A percentile compares a stretch with the other conserved stretches of the same genome.
These are phyloP conservation scores for Phytopythium oedochilum DNA, from an alignment of 352 stramenopile genomes.

Conservation along the genomic window DNA sequence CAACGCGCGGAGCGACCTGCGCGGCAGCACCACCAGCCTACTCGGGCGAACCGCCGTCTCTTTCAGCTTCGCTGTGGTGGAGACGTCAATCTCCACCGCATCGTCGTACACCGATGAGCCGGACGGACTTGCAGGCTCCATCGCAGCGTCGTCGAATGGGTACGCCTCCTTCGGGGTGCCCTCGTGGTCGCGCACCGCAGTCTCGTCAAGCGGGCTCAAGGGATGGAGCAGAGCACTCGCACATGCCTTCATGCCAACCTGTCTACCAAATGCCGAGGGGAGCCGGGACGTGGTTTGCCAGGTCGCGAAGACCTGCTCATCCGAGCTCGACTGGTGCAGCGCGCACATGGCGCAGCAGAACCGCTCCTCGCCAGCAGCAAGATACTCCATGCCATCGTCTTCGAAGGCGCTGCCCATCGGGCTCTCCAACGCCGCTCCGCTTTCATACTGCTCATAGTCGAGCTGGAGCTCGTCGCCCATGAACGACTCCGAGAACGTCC, in stretches of 20 bases:
- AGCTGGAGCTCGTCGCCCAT: conserved; percentile 7
- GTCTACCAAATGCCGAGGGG: conserved; percentile 8
- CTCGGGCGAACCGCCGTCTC: not conserved
- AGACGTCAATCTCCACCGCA: not conserved
- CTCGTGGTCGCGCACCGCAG: conserved; percentile 18
- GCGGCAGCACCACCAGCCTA: not conserved
- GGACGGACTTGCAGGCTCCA: not conserved
- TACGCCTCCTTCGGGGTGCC: conserved; percentile 25
- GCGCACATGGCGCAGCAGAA: conserved; percentile 41
- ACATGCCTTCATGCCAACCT: too few species aligned
- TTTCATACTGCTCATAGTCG: not conserved
- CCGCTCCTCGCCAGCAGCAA: conserved; percentile 10
- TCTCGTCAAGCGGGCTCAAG: conserved; percentile 12
- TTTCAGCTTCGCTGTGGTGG: not conserved
- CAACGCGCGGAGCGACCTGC: not conserved
- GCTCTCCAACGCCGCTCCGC: conserved; percentile 4
- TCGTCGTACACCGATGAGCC: conserved; percentile 2
- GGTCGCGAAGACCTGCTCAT: conserved; percentile 32
- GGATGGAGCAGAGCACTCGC: too few species aligned
- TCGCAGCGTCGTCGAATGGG: not conserved
- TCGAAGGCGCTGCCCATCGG: conserved; percentile 1
- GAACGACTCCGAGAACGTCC: conserved; percentile 29
- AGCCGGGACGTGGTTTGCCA: conserved; percentile 22
- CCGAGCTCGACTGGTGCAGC: conserved; percentile 22
- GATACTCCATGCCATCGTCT: conserved; percentile 10